Conservation (phyloP, 257 asterid genomes). For the Rauvolfia tetraphylla region DNA sequence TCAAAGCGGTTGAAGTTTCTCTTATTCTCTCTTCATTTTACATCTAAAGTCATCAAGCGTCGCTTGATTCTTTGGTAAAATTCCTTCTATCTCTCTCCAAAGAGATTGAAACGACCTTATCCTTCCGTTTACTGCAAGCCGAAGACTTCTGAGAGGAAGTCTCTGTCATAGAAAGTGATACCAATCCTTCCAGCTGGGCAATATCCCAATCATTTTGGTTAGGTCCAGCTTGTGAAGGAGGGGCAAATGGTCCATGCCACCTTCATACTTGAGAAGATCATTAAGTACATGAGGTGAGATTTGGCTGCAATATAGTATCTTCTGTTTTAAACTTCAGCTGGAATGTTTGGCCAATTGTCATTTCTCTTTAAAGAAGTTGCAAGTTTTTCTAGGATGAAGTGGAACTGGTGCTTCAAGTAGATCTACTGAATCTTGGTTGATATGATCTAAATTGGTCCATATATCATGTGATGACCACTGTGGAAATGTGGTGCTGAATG, state of each 20-base stretch:
- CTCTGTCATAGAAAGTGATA: background rate
- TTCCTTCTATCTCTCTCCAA: background rate
- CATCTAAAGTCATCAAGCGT: background rate
- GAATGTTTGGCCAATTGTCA: background rate
- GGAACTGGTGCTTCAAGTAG: background rate
- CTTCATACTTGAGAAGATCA: slow-evolving; percentile 6
- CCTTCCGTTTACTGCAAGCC: background rate
- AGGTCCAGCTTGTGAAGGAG: slow-evolving; percentile 17
- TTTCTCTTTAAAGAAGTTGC: background rate
- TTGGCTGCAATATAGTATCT: background rate
- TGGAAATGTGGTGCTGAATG: slow-evolving; percentile 14
- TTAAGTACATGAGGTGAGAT: background rate
- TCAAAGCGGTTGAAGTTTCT: background rate
- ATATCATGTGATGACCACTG: slow-evolving; percentile 2
- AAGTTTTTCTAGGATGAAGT: slow-evolving; percentile 12
- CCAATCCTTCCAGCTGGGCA: slow-evolving; percentile 3
- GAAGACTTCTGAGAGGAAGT: background rate
- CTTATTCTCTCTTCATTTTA: background rate
- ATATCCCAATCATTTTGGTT: slow-evolving; percentile 15
- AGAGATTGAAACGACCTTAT: background rate
- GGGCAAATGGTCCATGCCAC: slow-evolving; percentile 17
- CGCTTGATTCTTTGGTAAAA: background rate
- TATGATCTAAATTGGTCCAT: slow-evolving; percentile 13
- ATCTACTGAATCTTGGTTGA: slow-evolving; percentile 10
- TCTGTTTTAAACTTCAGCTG: background rate